Evolutionary conservation across 2,329 filamentous ascomycete genomes (phyloP).

Genomic region (Gliomastix tumulicola): DNA sequence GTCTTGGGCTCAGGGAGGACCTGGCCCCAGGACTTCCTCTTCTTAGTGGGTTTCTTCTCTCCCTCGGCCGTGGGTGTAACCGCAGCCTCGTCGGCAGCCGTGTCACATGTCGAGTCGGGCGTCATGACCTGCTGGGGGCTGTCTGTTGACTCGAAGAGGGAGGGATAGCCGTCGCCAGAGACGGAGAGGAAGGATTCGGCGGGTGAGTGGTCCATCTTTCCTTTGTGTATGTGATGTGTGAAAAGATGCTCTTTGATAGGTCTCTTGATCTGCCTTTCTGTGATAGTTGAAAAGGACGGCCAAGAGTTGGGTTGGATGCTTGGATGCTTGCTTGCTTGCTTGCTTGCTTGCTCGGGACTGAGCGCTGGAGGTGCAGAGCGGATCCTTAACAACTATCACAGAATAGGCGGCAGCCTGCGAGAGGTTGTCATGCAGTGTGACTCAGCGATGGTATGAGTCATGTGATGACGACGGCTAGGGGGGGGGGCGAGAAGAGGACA

Average conservation of each 20-base stretch:
- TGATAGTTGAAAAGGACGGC: neutral
- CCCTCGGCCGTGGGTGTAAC: conserved; percentile 11
- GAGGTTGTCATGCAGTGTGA: no score
- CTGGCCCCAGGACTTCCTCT: conserved; percentile 98
- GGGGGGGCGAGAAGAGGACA: no score
- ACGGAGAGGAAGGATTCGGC: conserved; percentile 47
- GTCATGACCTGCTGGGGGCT: conserved; percentile 44
- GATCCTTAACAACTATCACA: no score
- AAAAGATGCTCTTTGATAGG: no score
- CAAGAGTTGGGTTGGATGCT: neutral
- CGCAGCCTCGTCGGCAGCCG: conserved; percentile 14
- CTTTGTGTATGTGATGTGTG: neutral
- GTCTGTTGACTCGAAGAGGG: conserved; percentile 37
- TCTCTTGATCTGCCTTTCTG: no score
- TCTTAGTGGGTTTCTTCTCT: conserved; percentile 76
- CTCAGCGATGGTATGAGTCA: no score
- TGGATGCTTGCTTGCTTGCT: neutral
- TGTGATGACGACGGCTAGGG: no score
- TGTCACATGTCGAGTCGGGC: no score
- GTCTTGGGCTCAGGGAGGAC: conserved; percentile 95
- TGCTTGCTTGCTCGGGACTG: no score
- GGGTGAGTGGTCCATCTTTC: conserved; percentile 48
- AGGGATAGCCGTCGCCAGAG: conserved; percentile 39
- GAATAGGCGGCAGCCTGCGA: no score
- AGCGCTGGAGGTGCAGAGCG: no score